Percentiles rank a stretch among this genome's conserved stretches.
These are phyloP conservation scores for Aphanoascus verrucosus DNA, from an alignment of 2,329 filamentous ascomycete genomes.

Conservation along the genomic window DNA sequence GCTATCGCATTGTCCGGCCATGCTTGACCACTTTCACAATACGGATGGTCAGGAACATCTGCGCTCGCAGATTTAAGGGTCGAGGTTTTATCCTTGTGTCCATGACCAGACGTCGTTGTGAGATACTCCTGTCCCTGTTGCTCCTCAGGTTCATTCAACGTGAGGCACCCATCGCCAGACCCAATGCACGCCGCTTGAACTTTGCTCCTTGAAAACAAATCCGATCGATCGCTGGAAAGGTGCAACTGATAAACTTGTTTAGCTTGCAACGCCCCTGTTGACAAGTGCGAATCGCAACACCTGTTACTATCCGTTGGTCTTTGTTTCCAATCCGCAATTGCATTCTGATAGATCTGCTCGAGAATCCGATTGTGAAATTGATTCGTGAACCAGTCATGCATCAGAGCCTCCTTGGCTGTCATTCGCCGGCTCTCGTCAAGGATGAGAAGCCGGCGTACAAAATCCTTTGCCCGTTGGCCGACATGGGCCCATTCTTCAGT, in stretches of 20 bases:
- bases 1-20: not conserved
- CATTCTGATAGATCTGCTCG: slow-evolving; percentile 40
- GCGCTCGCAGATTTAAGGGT: too few relatives aligned
- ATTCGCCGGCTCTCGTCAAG: slow-evolving; percentile 42
- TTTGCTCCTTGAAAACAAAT: not conserved
- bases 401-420: slow-evolving; percentile 44
- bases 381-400: slow-evolving; percentile 48
- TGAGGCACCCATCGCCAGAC: not conserved
- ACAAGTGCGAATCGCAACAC: not conserved
- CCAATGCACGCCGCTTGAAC: not conserved
- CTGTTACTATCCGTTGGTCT: slow-evolving; percentile 15
- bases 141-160: not conserved
- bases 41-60: not conserved
- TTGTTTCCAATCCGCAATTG: slow-evolving; percentile 43
- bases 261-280: not conserved
- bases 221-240: not conserved
- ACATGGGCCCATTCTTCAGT: slow-evolving; percentile 36
- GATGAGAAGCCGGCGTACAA: slow-evolving; percentile 43
- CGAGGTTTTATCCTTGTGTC: not conserved
- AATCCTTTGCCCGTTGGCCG: slow-evolving; percentile 40
- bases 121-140: not conserved
- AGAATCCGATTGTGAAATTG: slow-evolving; percentile 38
- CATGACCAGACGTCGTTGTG: not conserved
- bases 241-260: not conserved
- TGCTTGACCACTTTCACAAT: not conserved